Conservation (phyloP, 352 stramenopile genomes). For the Globisporangium emineosum region DNA sequence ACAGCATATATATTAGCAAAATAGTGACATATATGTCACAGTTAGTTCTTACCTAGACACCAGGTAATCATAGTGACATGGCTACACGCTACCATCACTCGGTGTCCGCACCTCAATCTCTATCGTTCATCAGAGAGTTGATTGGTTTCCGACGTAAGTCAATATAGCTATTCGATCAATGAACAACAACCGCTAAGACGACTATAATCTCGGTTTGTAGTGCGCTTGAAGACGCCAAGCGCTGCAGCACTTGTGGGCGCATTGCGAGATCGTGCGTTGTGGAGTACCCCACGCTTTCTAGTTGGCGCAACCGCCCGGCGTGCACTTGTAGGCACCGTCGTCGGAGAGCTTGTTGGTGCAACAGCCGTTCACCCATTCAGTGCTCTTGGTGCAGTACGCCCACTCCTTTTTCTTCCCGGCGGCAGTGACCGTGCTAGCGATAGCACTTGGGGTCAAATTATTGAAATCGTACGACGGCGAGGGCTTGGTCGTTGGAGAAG, state of each 20-base stretch:
- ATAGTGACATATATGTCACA: neutral
- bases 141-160: too few species aligned
- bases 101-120: too few species aligned
- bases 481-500: neutral
- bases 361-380: slow-evolving; percentile 12
- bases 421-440: neutral
- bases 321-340: slow-evolving; percentile 25
- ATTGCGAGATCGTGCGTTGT: slow-evolving; percentile 4
- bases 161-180: too few species aligned
- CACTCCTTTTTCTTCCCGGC: slow-evolving; percentile 12
- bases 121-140: too few species aligned
- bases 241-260: slow-evolving; percentile 18
- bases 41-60: neutral
- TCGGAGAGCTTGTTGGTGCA: slow-evolving; percentile 25
- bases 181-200: too few species aligned
- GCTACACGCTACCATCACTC: neutral
- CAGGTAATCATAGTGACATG: neutral
- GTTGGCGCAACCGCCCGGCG: slow-evolving; percentile 7
- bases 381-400: slow-evolving; percentile 5
- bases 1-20: too few species aligned
- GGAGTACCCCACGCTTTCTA: slow-evolving; percentile 12
- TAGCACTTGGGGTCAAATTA: neutral
- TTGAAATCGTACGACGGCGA: slow-evolving; percentile 4
- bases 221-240: slow-evolving; percentile 21
- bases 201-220: slow-evolving; percentile 8